A percentile compares a stretch with the other conserved stretches of the same genome.
phyloP scores from a whole-genome alignment of 176 grass and related monocot genomes.

The Aegilops umbellulata region DNA sequence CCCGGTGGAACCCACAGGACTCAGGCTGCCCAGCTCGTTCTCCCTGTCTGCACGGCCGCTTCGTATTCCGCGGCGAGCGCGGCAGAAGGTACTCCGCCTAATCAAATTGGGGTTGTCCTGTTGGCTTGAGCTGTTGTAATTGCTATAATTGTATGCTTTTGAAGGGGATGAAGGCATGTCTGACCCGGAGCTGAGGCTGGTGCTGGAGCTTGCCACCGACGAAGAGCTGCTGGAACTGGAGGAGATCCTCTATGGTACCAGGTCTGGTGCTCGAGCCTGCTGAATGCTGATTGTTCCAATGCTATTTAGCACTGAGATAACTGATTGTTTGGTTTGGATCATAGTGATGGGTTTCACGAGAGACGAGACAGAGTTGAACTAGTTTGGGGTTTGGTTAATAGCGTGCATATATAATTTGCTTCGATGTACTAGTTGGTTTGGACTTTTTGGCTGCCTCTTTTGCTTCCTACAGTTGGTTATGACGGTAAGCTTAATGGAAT shows the following conservation, averaged over 20 bases:
- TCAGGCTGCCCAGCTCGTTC: background rate
- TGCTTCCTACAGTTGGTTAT: background rate
- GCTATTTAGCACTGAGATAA: background rate
- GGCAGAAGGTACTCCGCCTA: slow-evolving; percentile 25
- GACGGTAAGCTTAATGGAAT: background rate
- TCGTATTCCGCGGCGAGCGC: background rate
- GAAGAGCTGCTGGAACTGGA: slow-evolving; percentile 81
- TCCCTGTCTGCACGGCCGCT: background rate
- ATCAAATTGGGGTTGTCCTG: background rate
- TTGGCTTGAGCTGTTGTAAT: background rate
- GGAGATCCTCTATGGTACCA: slow-evolving; percentile 82
- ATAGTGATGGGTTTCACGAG: background rate
- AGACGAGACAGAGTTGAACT: background rate
- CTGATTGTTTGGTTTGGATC: background rate
- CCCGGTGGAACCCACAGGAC: background rate
- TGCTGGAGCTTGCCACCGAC: slow-evolving; percentile 82
- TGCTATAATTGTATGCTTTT: background rate
- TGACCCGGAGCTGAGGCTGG: slow-evolving; percentile 80
- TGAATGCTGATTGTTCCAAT: background rate
- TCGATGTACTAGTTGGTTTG: background rate
- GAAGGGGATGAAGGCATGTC: slow-evolving; percentile 45
- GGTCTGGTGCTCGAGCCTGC: slow-evolving; percentile 38
- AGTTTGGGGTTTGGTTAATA: background rate
- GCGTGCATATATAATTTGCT: background rate
- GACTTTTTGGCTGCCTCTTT: background rate